phyloP scores from a whole-genome alignment of 495 filamentous ascomycete genomes.

The Aspergillus cavernicola region DNA sequence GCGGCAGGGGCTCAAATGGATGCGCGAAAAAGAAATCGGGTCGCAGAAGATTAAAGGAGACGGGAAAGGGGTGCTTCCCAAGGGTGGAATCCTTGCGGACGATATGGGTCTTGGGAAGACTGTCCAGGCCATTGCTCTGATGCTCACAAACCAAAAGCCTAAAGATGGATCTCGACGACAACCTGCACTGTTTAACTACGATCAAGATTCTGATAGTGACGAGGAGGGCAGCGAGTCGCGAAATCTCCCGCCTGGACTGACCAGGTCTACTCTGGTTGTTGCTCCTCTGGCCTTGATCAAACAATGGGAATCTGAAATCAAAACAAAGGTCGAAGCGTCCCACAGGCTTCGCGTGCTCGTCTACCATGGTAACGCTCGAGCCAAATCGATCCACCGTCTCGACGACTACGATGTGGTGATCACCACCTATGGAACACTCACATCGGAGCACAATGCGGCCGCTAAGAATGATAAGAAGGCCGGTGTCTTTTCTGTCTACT shows the following conservation, averaged over 20 bases:
- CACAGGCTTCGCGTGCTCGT: constrained; percentile 75
- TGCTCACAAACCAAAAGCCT: constrained; percentile 78
- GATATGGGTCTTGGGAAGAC: constrained; percentile 98
- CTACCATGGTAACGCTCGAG: constrained; percentile 83
- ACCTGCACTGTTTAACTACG: constrained; percentile 15
- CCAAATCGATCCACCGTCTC: constrained; percentile 70
- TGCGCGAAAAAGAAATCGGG: constrained; percentile 84
- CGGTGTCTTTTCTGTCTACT: constrained; percentile 86
- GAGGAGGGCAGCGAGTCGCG: constrained; percentile 43
- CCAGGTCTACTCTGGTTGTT: constrained; percentile 82
- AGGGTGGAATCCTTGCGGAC: constrained; percentile 85
- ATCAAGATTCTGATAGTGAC: constrained; percentile 19
- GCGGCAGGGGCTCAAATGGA: constrained; percentile 87
- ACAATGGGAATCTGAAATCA: constrained; percentile 94
- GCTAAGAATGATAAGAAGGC: constrained; percentile 59
- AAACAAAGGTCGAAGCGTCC: constrained; percentile 62
- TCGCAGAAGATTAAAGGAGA: constrained; percentile 69
- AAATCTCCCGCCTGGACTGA: constrained; percentile 58
- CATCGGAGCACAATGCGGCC: constrained; percentile 76
- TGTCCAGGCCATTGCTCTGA: constrained; percentile 79
- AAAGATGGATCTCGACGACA: constrained; percentile 33
- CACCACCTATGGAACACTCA: constrained; percentile 91
- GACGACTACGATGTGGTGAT: constrained; percentile 92
- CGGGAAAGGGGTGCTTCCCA: constrained; percentile 69
- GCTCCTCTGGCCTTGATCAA: constrained; percentile 94